These are phyloP conservation scores for Penicillium sp. DNA, from an alignment of 2,329 filamentous ascomycete genomes.

Conservation along the genomic window DNA sequence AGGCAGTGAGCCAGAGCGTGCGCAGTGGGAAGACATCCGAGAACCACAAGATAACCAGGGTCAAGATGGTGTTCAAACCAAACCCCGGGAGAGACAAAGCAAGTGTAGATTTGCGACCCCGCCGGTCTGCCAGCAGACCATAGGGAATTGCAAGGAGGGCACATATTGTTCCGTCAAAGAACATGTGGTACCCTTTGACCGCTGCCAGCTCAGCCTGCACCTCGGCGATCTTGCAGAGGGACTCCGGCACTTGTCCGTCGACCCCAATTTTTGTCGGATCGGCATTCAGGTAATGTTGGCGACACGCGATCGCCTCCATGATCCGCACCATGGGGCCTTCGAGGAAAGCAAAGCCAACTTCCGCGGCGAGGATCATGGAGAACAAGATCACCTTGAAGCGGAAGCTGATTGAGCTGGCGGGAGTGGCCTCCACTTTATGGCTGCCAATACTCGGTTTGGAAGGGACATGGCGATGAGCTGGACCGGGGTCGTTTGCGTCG, in stretches of 20 bases:
- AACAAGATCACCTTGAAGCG: constrained; percentile 46
- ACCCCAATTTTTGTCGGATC: constrained; percentile 46
- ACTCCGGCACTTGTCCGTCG: constrained; percentile 48
- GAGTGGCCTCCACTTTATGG: constrained; percentile 5
- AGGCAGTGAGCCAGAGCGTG: constrained; percentile 50
- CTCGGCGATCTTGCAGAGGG: constrained; percentile 51
- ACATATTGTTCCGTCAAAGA: constrained; percentile 48
- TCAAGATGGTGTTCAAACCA: constrained; percentile 35
- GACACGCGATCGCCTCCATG: constrained; percentile 52
- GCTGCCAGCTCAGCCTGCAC: constrained; percentile 53
- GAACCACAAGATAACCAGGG: constrained; percentile 39
- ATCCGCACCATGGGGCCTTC: constrained; percentile 50
- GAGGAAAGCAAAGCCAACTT: constrained; percentile 48
- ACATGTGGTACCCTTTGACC: constrained; percentile 53
- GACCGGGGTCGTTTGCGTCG: constrained; percentile 7
- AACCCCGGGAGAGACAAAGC: constrained; percentile 46
- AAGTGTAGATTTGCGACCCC: constrained; percentile 50
- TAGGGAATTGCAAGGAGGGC: constrained; percentile 52
- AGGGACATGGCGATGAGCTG: background rate
- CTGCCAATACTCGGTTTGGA: constrained; percentile 1
- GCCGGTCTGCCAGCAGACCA: constrained; percentile 51
- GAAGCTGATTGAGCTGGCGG: constrained; percentile 30
- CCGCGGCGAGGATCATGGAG: constrained; percentile 44
- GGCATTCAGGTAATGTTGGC: constrained; percentile 44
- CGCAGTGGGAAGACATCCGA: constrained; percentile 47